Conservation (phyloP, 1,284 basidiomycete genomes). For the Fistulinella cinereoalba region DNA sequence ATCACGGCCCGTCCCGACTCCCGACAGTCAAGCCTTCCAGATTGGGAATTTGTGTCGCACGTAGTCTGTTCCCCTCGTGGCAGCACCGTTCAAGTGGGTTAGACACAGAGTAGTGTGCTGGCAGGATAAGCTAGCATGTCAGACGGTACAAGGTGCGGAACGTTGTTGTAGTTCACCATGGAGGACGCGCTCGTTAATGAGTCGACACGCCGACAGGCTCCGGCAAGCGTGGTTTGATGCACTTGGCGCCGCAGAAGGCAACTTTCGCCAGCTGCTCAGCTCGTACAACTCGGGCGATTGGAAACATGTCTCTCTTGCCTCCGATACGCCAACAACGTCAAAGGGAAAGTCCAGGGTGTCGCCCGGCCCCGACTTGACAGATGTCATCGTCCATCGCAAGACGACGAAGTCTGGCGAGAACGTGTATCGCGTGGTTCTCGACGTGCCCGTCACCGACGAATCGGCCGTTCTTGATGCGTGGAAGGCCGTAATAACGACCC, state of each 20-base stretch:
- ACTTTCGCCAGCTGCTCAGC: constrained; percentile 67
- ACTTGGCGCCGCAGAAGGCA: constrained; percentile 64
- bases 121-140: constrained; percentile 22
- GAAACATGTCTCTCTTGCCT: constrained; percentile 59
- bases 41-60: constrained; percentile 5
- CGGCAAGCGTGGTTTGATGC: constrained; percentile 73
- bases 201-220: constrained; percentile 43
- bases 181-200: not conserved
- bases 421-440: constrained; percentile 81
- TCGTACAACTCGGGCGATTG: constrained; percentile 63
- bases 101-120: not conserved
- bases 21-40: no score
- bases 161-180: no score
- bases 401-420: constrained; percentile 63
- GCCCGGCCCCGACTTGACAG: constrained; percentile 54
- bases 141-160: constrained; percentile 34
- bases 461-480: constrained; percentile 72
- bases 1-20: not conserved
- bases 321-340: constrained; percentile 42
- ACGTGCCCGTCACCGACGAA: constrained; percentile 67
- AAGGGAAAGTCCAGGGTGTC: constrained; percentile 60
- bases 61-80: constrained; percentile 7
- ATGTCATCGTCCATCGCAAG: constrained; percentile 70
- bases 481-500: constrained; percentile 79
- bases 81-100: not conserved